Conservation (phyloP, 305 asterid species). For the Rubia occidens region DNA sequence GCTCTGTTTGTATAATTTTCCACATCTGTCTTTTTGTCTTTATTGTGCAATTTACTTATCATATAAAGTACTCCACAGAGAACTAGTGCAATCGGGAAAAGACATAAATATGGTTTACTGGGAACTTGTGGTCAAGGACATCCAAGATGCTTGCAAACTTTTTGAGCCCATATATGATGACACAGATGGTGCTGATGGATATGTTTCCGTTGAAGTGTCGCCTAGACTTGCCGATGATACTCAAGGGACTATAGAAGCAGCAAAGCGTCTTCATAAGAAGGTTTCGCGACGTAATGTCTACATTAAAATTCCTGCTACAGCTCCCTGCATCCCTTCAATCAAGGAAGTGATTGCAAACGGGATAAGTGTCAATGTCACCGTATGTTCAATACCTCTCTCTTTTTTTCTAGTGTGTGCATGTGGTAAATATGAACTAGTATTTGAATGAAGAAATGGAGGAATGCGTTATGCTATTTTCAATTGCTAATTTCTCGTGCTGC, state of each 20-base stretch:
- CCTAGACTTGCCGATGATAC: conserved; percentile 95
- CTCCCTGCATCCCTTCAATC: conserved; percentile 84
- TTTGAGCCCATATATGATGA: conserved; percentile 80
- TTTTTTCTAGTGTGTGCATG: neutral
- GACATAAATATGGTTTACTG: conserved; percentile 84
- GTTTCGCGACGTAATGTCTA: conserved; percentile 82
- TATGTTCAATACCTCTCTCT: conserved; percentile 34
- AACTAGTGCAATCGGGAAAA: conserved; percentile 81
- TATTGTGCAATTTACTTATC: neutral
- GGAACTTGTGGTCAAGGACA: conserved; percentile 98
- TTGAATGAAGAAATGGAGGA: neutral
- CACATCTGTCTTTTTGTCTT: neutral
- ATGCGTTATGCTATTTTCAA: neutral
- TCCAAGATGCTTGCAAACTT: conserved; percentile 96
- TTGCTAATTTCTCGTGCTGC: neutral
- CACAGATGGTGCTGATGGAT: conserved; percentile 94
- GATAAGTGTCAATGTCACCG: conserved; percentile 94
- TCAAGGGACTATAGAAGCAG: conserved; percentile 73
- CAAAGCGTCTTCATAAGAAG: conserved; percentile 87
- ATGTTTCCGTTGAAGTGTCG: conserved; percentile 97
- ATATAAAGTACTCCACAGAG: conserved; percentile 36
- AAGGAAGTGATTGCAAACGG: conserved; percentile 92
- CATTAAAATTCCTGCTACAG: conserved; percentile 96
- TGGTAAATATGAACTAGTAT: neutral
- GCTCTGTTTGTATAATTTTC: neutral